Evolutionary conservation across 208 protist species (phyloP).

Genomic region (Trypanosoma congolense): DNA sequence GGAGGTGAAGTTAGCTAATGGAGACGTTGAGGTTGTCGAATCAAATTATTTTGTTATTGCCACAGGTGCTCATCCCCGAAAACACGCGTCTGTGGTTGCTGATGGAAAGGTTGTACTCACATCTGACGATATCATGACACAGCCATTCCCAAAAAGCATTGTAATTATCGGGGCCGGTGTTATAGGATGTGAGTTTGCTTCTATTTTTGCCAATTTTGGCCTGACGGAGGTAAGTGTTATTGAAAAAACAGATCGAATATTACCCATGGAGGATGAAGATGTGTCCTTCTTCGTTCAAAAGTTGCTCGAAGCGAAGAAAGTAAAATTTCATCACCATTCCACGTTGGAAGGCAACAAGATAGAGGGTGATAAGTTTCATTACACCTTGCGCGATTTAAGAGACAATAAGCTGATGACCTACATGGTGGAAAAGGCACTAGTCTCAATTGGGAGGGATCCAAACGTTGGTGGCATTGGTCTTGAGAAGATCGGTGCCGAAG

Average conservation of each 20-base stretch:
- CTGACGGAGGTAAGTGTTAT: constrained; percentile 83
- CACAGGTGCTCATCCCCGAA: constrained; percentile 69
- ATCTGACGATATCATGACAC: constrained; percentile 84
- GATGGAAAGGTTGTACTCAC: constrained; percentile 86
- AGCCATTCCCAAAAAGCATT: constrained; percentile 81
- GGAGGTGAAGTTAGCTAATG: constrained; percentile 32
- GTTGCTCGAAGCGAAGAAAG: constrained; percentile 63
- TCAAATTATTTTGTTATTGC: constrained; percentile 89
- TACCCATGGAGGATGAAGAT: constrained; percentile 89
- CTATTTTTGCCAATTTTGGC: constrained; percentile 89
- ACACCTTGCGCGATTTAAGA: constrained; percentile 61
- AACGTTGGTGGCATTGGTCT: constrained; percentile 49
- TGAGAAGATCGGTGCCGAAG: constrained; percentile 43
- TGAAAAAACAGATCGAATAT: constrained; percentile 77
- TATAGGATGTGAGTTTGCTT: constrained; percentile 90
- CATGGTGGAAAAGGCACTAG: constrained; percentile 71
- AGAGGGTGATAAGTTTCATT: constrained; percentile 66
- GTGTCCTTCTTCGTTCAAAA: constrained; percentile 79
- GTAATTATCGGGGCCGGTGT: constrained; percentile 90
- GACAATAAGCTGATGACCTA: constrained; percentile 38
- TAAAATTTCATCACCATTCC: constrained; percentile 83
- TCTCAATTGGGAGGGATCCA: constrained; percentile 86
- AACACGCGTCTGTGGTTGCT: constrained; percentile 53
- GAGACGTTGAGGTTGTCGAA: constrained; percentile 39
- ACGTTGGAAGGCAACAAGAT: constrained; percentile 63